These are phyloP conservation scores for Spathaspora gorwiae DNA, from an alignment of 805 yeast species.

Conservation along the genomic window DNA sequence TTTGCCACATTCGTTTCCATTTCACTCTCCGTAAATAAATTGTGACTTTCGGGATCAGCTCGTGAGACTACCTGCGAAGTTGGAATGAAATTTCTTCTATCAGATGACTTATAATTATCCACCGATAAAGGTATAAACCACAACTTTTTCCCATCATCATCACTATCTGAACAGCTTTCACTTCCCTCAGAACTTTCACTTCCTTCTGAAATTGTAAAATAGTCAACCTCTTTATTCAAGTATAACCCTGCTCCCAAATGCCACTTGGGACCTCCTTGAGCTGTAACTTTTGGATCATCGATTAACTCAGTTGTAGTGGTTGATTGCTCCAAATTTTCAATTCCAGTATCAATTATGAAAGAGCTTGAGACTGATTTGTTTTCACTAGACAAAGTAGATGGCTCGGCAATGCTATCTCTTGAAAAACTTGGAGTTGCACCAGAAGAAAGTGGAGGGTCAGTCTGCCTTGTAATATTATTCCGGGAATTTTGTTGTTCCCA, in stretches of 20 bases:
- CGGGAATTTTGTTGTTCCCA: constrained; percentile 1
- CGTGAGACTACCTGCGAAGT: constrained; percentile 6
- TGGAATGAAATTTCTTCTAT: background rate
- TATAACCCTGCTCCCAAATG: constrained; percentile 17
- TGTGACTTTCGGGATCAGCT: constrained; percentile 2
- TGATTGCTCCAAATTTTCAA: background rate
- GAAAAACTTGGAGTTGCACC: background rate
- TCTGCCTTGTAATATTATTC: too few species aligned
- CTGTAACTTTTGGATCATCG: background rate
- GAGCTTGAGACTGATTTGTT: background rate
- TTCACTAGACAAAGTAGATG: background rate
- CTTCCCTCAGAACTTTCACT: background rate
- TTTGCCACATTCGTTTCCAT: too few species aligned
- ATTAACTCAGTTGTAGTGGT: too few species aligned
- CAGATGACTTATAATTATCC: background rate
- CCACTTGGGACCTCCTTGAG: constrained; percentile 7
- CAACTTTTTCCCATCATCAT: constrained; percentile 8
- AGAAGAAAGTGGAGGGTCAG: too few species aligned
- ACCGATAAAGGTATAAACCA: constrained; percentile 15
- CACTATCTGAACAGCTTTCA: background rate
- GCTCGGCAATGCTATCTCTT: background rate
- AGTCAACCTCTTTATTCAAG: constrained; percentile 10
- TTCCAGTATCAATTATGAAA: background rate
- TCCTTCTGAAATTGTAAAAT: constrained; percentile 1
- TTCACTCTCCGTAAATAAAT: background rate